These are phyloP conservation scores for Mortierella antarctica DNA, from an alignment of 192 early-diverging fungal species.

Conservation along the genomic window DNA sequence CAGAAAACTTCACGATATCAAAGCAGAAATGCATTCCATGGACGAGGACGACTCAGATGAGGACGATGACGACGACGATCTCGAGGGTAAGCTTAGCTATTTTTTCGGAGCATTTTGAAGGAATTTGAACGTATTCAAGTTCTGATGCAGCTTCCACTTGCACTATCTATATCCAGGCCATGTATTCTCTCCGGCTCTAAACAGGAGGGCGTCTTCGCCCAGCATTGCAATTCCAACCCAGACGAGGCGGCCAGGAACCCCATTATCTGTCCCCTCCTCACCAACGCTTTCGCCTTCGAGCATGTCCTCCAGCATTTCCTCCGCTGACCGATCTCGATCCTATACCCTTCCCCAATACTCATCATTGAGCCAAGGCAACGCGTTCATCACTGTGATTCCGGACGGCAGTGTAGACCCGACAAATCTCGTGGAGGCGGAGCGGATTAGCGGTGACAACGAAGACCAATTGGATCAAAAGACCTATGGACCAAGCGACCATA, in stretches of 20 bases:
- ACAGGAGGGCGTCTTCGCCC: constrained; percentile 43
- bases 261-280: constrained; percentile 50
- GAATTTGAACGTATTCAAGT: not conserved
- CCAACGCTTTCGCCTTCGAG: constrained; percentile 53
- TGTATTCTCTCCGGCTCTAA: constrained; percentile 36
- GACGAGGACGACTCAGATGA: constrained; percentile 54
- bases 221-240: constrained; percentile 48
- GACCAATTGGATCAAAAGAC: constrained; percentile 50
- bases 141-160: not conserved
- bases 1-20: constrained; percentile 32
- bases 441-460: constrained; percentile 58
- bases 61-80: constrained; percentile 53
- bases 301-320: constrained; percentile 41
- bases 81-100: constrained; percentile 23
- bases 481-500: constrained; percentile 55
- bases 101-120: not conserved
- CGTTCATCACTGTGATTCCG: constrained; percentile 53
- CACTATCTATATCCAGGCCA: constrained; percentile 12
- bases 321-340: constrained; percentile 36
- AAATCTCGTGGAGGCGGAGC: constrained; percentile 64
- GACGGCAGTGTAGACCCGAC: constrained; percentile 67
- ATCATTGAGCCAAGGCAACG: constrained; percentile 28
- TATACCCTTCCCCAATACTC: constrained; percentile 52
- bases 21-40: constrained; percentile 31
- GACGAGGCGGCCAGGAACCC: constrained; percentile 29